Base-by-base conservation (phyloP, 2,329 filamentous ascomycete species). In the Penicillium fuscoglaucum region DNA sequence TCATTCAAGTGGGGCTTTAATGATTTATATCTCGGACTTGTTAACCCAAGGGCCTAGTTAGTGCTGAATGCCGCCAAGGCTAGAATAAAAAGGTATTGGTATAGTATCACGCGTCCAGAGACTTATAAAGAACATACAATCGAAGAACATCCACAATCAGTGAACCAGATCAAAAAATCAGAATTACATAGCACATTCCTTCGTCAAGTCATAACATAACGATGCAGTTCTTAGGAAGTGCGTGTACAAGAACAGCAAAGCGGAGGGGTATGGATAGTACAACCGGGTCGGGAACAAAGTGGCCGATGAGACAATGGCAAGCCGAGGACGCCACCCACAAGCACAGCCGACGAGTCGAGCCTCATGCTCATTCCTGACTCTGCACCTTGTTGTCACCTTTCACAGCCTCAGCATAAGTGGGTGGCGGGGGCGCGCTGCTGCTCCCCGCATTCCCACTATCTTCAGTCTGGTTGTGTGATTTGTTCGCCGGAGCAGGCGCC, bases 351-450 rank as follows among this genome's bases (percentile, higher is more conserved):
- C 21, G 24, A 29, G 31, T 46, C 17, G 9, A 35, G 28, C 10
- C 24, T 40, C 37, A 29, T 24, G 44, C 53, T 72, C 81, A 87
- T 60, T 87, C 83, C 57, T 83, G 80, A 19, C 76, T 82, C 82
- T 98, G 95, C 51, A 97, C 82, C 84, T 98, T 98, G 77, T 97
- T 79, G 72, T 98, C 93, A 1, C 91, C 92, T 69, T 88, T 88
- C 59, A 97, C 88, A 48, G 91, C 93, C 77, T 97, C 91, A 17
- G 90, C 89, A 75, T 98, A 98, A 15, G 89, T 91, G 4, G 95
- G 93, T 43, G 93, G 93, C 65, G 66, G 63, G 43, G 66, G 69
- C 57, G 70, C 69, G 64, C 69, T 71, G 70, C 70, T 73, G 60
- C 70, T 64, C 40, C 68, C 69, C 35, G 64, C 63, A 37, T 52